Evolutionary conservation across 1,284 basidiomycete species (phyloP).

Genomic region (Entoloma clypeatum): DNA sequence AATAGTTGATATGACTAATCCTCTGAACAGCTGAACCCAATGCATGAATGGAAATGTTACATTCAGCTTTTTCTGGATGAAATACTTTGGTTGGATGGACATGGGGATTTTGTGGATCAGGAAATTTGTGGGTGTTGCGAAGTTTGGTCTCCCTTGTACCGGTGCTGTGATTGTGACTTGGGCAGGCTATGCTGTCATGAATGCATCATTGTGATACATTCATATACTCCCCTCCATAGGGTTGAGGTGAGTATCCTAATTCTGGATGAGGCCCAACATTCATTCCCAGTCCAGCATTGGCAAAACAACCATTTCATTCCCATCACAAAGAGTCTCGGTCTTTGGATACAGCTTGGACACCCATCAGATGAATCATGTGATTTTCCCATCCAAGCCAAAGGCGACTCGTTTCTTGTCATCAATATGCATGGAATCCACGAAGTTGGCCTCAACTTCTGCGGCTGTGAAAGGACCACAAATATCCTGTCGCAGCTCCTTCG

Average conservation of each 20-base stretch:
- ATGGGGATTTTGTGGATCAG: too few species aligned
- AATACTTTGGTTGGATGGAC: neutral
- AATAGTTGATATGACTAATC: too few species aligned
- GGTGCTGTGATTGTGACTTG: neutral
- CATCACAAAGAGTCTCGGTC: constrained; percentile 8
- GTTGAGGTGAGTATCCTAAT: neutral
- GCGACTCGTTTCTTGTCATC: constrained; percentile 13
- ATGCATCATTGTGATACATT: neutral
- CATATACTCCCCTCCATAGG: neutral
- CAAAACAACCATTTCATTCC: neutral
- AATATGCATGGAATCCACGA: constrained; percentile 18
- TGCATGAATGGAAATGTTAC: neutral
- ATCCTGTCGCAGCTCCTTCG: constrained; percentile 14
- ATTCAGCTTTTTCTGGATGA: neutral
- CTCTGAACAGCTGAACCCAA: too few species aligned
- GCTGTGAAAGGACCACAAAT: constrained; percentile 7
- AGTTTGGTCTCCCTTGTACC: neutral
- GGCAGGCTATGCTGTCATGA: neutral
- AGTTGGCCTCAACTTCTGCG: constrained; percentile 18
- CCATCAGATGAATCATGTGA: constrained; percentile 15
- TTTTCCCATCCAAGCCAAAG: constrained; percentile 3
- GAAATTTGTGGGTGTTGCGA: too few species aligned
- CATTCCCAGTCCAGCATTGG: neutral
- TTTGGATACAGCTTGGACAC: constrained; percentile 12
- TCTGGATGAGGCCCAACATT: neutral